Conservation (phyloP, 352 stramenopile genomes). For the Pythium dissotocum region DNA sequence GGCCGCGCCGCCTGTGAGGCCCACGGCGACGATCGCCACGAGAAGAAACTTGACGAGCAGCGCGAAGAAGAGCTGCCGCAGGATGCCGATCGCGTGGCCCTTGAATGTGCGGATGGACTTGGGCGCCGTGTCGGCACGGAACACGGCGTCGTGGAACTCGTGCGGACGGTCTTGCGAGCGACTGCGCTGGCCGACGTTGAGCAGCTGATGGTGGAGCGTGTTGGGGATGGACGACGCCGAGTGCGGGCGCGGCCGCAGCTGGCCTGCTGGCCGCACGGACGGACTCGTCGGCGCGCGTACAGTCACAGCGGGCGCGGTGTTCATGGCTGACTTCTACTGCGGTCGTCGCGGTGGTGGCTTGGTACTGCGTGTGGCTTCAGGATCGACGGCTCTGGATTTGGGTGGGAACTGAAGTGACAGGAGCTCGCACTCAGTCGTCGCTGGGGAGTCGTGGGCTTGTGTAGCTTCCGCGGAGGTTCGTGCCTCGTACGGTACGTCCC, state of each 20-base stretch:
- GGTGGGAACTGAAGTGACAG: constrained; percentile 3
- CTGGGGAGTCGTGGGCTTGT: constrained; percentile 4
- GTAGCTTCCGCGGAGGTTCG: too few relatives aligned
- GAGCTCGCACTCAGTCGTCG: background rate
- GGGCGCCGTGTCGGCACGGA: constrained; percentile 47
- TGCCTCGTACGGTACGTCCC: too few relatives aligned
- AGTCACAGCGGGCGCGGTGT: background rate
- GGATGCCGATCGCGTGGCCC: constrained; percentile 52
- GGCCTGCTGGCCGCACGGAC: background rate
- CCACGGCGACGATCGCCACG: constrained; percentile 37
- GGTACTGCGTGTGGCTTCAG: background rate
- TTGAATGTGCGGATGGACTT: constrained; percentile 65
- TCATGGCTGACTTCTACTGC: too few relatives aligned
- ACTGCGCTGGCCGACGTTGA: constrained; percentile 22
- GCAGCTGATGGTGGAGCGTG: constrained; percentile 23
- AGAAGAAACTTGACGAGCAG: constrained; percentile 58
- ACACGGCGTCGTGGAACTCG: constrained; percentile 31
- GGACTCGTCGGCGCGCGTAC: constrained; percentile 7
- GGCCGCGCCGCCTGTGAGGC: constrained; percentile 34
- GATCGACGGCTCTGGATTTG: background rate
- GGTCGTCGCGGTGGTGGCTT: too few relatives aligned
- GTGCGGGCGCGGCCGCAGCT: constrained; percentile 9
- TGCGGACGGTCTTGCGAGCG: constrained; percentile 3
- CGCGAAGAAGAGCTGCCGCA: constrained; percentile 63
- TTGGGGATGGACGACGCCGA: constrained; percentile 22